These are phyloP conservation scores for Dothistroma septosporum DNA, from an alignment of 2,329 filamentous ascomycete genomes.

Conservation along the genomic window DNA sequence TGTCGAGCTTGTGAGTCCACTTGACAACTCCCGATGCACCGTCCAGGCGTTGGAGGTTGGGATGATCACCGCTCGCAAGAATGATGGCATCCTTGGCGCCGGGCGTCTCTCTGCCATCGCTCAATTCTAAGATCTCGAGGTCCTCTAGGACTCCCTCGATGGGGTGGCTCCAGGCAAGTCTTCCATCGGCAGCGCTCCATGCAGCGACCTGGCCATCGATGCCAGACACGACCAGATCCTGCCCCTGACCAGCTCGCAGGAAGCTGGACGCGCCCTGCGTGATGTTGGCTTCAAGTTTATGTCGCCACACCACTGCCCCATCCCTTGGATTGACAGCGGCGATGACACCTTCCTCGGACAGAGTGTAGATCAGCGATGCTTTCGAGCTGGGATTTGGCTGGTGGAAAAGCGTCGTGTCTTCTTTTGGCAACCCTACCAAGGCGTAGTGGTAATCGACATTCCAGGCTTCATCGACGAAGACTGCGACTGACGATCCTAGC, in stretches of 20 bases:
- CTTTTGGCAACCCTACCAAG: slow-evolving; percentile 76
- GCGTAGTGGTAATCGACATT: slow-evolving; percentile 90
- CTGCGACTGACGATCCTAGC: slow-evolving; percentile 55
- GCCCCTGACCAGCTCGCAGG: slow-evolving; percentile 71
- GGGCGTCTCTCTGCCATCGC: slow-evolving; percentile 44
- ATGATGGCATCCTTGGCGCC: slow-evolving; percentile 65
- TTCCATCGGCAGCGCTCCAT: slow-evolving; percentile 80
- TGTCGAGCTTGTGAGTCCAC: slow-evolving; percentile 68
- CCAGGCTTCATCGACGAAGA: slow-evolving; percentile 88
- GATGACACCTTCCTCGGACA: slow-evolving; percentile 77
- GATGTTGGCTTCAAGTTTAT: slow-evolving; percentile 55
- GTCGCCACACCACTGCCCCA: slow-evolving; percentile 81
- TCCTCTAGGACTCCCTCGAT: slow-evolving; percentile 59
- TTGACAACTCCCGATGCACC: slow-evolving; percentile 67
- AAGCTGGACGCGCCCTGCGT: slow-evolving; percentile 37
- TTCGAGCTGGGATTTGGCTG: slow-evolving; percentile 75
- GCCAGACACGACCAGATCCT: slow-evolving; percentile 72
- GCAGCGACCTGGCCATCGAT: slow-evolving; percentile 65
- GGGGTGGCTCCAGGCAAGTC: slow-evolving; percentile 67
- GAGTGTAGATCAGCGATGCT: slow-evolving; percentile 83
- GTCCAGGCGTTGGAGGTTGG: slow-evolving; percentile 66
- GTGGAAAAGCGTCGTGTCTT: slow-evolving; percentile 90
- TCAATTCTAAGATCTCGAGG: slow-evolving; percentile 72
- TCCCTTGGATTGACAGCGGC: slow-evolving; percentile 86
- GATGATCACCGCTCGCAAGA: slow-evolving; percentile 56